Conservation (phyloP, 129 eudicot genomes). For the Flaveria bidentis region DNA sequence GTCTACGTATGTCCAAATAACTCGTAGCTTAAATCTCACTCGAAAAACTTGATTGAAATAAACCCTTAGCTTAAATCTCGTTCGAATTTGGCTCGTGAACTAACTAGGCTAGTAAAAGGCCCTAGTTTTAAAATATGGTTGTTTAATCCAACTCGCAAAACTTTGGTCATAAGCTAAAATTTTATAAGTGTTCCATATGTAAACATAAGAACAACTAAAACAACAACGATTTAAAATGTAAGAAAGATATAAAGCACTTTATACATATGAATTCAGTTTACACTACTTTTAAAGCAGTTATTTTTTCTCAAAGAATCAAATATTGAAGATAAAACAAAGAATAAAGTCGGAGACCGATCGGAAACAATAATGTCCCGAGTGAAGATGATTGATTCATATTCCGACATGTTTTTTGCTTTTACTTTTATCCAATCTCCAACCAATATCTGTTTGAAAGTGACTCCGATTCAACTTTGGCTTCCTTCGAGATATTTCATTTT, state of each 20-base stretch:
- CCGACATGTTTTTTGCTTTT: conserved; percentile 35
- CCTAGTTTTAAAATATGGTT: too few relatives aligned
- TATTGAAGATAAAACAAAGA: conserved; percentile 32
- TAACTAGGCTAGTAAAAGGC: too few relatives aligned
- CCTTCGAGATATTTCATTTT: conserved; percentile 30
- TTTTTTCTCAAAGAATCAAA: neutral
- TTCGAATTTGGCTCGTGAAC: too few relatives aligned
- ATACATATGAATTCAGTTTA: neutral
- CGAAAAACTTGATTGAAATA: too few relatives aligned
- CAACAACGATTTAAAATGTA: too few relatives aligned
- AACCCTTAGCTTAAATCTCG: too few relatives aligned
- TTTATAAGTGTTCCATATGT: too few relatives aligned
- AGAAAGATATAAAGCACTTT: too few relatives aligned
- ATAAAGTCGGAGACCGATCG: conserved; percentile 24
- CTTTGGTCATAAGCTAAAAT: neutral
- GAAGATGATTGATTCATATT: conserved; percentile 8
- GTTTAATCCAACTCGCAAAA: neutral
- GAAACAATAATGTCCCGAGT: conserved; percentile 16
- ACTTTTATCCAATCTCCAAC: conserved; percentile 32
- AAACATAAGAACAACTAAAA: too few relatives aligned
- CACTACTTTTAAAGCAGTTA: neutral
- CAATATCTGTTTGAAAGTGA: conserved; percentile 29
- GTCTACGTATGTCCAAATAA: too few relatives aligned
- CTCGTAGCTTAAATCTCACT: too few relatives aligned
- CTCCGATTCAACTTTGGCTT: conserved; percentile 31